phyloP scores from a whole-genome alignment of 352 stramenopile species.

The Globisporangium irregulare region DNA sequence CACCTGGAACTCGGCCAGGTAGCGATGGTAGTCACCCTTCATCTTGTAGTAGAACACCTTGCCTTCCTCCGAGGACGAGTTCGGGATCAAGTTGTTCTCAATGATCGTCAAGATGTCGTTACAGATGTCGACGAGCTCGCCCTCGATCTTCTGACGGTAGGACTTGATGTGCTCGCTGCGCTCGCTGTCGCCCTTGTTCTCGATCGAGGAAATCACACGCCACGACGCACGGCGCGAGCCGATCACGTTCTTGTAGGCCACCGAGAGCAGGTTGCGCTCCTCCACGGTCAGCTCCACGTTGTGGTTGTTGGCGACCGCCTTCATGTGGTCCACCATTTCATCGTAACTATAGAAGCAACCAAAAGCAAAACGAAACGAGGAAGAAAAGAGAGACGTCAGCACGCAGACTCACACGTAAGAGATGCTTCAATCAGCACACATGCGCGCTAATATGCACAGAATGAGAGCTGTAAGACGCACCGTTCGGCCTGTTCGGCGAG shows the following conservation, averaged over 20 bases:
- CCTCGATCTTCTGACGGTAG: slow-evolving; percentile 97
- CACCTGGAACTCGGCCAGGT: slow-evolving; percentile 98
- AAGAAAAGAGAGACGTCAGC: background rate
- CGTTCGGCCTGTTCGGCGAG: too few species aligned
- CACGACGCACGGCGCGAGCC: slow-evolving; percentile 97
- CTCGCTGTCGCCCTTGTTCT: slow-evolving; percentile 89
- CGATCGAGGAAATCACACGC: slow-evolving; percentile 98
- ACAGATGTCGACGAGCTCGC: slow-evolving; percentile 95
- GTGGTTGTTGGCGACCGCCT: slow-evolving; percentile 95
- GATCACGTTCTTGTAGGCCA: slow-evolving; percentile 98
- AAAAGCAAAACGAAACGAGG: background rate
- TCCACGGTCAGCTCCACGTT: slow-evolving; percentile 97
- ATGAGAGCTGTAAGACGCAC: too few species aligned
- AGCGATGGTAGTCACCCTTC: slow-evolving; percentile 99
- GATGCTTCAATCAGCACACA: background rate
- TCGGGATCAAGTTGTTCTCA: slow-evolving; percentile 97
- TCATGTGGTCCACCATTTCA: slow-evolving; percentile 97
- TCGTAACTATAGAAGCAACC: slow-evolving; percentile 59
- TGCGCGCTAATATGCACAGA: too few species aligned
- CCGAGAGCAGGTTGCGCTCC: slow-evolving; percentile 96
- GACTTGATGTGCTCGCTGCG: slow-evolving; percentile 71
- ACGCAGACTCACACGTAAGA: background rate
- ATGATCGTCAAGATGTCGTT: slow-evolving; percentile 98
- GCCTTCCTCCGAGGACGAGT: slow-evolving; percentile 96
- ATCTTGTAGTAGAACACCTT: slow-evolving; percentile 99